Base-by-base conservation (phyloP, 805 yeast genomes). In the Naumovozyma baii region DNA sequence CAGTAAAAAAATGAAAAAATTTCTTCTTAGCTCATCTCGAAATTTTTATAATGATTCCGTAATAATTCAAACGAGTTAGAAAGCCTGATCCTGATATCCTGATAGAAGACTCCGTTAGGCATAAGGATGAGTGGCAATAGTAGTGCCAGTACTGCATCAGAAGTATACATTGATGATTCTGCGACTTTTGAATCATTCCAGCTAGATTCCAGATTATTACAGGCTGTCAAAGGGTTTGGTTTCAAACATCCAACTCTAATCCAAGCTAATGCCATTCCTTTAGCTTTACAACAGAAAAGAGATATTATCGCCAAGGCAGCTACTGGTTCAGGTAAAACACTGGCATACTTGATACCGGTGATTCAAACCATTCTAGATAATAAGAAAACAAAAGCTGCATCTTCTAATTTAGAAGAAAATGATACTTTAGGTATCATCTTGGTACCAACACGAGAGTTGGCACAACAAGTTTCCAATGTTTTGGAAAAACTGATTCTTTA, bases 241-340 rank as follows among this genome's bases (percentile, higher is more conserved):
- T 87, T 79, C 66, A 74, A 72, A 39, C 78, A 81, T 55, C 97
- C 98, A 8, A 92, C 97, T 1, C 70, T 86, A 41, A 82, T 92
- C 39, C 98, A 92, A 64, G 74, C 94, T 7, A 80, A 79, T 55
- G 83, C 95, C n/a, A 85, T 92, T 43, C 95, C 94, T 33, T 66
- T 92, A 37, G 96, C 98, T 1, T 64, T 92, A 39, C 83, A 85
- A 47, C 92, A 90, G 49, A 83, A 81, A 56, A 80, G 87, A 65
- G 96, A 90, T 59, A 82, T 90, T 47, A 81, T 90, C 35, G 96
- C 96, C 30, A 80, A 83, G 57, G 96, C 97, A 5, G 78, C 85
- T 18, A 90, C 98, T 0, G 98, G 98, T 3, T 83, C 95, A 7
- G 97, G 97, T 48, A 90, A 90, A 62, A 90, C 97, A 0, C 83